Conservation (phyloP, 768 basidiomycete species). For the Kwoniella dejecticola region DNA sequence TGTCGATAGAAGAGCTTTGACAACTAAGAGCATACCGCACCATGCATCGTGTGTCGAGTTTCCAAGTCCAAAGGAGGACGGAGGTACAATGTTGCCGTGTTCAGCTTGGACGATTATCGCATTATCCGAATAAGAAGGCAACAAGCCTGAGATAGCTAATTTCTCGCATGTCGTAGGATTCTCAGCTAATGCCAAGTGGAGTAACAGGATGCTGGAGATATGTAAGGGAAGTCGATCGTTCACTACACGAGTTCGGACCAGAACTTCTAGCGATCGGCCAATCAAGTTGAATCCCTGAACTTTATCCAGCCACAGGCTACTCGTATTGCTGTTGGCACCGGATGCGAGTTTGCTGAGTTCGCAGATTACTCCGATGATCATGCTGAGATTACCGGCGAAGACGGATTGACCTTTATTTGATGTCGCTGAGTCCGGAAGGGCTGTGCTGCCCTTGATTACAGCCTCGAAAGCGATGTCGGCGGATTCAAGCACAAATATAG, state of each 20-base stretch:
- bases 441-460: constrained; percentile 13
- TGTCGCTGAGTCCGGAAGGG: too few relatives aligned
- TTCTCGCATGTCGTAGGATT: constrained; percentile 77
- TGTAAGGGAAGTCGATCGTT: constrained; percentile 62
- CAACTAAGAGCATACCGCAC: constrained; percentile 78
- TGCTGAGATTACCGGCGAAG: constrained; percentile 30
- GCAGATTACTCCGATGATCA: constrained; percentile 37
- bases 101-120: constrained; percentile 75
- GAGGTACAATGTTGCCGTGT: constrained; percentile 66
- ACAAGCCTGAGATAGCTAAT: constrained; percentile 77
- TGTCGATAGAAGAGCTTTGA: constrained; percentile 72
- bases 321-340: constrained; percentile 56
- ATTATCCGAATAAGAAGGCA: constrained; percentile 81
- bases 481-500: constrained; percentile 63
- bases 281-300: constrained; percentile 82
- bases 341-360: constrained; percentile 26
- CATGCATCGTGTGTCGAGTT: constrained; percentile 79
- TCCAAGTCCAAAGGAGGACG: constrained; percentile 70
- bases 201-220: constrained; percentile 74
- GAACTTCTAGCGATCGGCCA: constrained; percentile 71
- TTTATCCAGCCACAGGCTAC: constrained; percentile 68
- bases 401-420: too few relatives aligned
- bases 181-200: constrained; percentile 81
- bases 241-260: constrained; percentile 68
- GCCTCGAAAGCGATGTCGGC: constrained; percentile 40